These are phyloP conservation scores for Hygrocybe punicea DNA, from an alignment of 768 basidiomycete species.

Conservation along the genomic window DNA sequence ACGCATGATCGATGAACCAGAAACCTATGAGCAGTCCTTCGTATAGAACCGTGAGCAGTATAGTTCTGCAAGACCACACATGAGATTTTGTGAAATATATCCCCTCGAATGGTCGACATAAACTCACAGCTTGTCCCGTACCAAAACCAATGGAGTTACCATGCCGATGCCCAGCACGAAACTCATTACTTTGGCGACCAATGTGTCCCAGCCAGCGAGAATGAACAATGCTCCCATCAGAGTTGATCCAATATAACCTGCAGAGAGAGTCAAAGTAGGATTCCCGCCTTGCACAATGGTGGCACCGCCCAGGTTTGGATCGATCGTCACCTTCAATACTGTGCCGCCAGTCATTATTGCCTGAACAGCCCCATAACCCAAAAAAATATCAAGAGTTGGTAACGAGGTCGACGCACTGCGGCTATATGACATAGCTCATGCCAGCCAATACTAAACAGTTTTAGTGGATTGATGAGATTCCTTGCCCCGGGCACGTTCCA, in stretches of 20 bases:
- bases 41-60: constrained; percentile 73
- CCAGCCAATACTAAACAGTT: constrained; percentile 84
- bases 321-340: constrained; percentile 76
- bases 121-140: constrained; percentile 85
- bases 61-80: constrained; percentile 57
- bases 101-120: background rate
- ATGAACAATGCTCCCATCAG: constrained; percentile 80
- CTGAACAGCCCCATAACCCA: constrained; percentile 33
- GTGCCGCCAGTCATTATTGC: constrained; percentile 77
- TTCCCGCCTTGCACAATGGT: constrained; percentile 76
- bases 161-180: constrained; percentile 86
- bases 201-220: constrained; percentile 80
- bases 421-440: constrained; percentile 85
- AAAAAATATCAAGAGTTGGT: background rate
- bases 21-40: constrained; percentile 87
- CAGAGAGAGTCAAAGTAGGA: constrained; percentile 65
- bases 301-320: constrained; percentile 75
- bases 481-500: constrained; percentile 85
- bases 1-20: constrained; percentile 95
- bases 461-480: constrained; percentile 77
- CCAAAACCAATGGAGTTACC: constrained; percentile 78
- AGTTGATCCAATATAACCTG: constrained; percentile 82
- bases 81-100: background rate
- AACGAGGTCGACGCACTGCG: constrained; percentile 47
- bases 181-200: constrained; percentile 89